Base-by-base conservation (phyloP, 441 rosid genomes). In the Viola pubescens region DNA sequence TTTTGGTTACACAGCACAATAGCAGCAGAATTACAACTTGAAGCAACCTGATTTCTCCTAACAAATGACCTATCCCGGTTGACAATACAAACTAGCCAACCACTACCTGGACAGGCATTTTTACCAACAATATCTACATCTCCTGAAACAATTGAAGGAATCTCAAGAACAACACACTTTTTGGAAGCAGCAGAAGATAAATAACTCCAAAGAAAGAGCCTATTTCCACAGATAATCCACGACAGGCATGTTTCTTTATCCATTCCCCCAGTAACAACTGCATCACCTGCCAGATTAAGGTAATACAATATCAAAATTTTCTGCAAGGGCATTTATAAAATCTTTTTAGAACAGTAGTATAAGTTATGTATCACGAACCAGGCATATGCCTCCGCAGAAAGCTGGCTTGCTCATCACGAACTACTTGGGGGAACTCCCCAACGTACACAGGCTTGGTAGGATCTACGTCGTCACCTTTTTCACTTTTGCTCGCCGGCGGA, bases 381-480 rank as follows among this genome's bases (percentile, higher is more conserved):
- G 71, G 81, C 77, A 71, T 60, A 56, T 50, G 80, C 64, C 73
- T 80, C 69, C 59, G 82, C 14, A 72, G 69, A 72, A 84, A 65
- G 64, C 66, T 69, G 48, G 71, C 66, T 68, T 79, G 94, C 66
- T 89, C 95, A 76, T 84, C 94, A 45, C 94, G 91, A 52, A 88
- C 80, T n/a, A 61, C 74, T 58, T 79, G 91, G 19, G 97, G 97
- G 68, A 87, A 89, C 71, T 89, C 97, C 54, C 85, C 92, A 68
- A 89, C 85, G 79, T 86, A 89, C 2, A 94, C 96, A 34, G 97
- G 98, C 72, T 84, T 87, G 16, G 79, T 70, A 48, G 82, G 85
- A 73, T 87, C 94, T 48, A 63, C 51, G 34, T 77, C 84, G 39
- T 74, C 74, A 52, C 72, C 83, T 57, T 70, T 77, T 48, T 81